phyloP scores from a whole-genome alignment of 257 asterid species.

The Scutellaria baicalensis region DNA sequence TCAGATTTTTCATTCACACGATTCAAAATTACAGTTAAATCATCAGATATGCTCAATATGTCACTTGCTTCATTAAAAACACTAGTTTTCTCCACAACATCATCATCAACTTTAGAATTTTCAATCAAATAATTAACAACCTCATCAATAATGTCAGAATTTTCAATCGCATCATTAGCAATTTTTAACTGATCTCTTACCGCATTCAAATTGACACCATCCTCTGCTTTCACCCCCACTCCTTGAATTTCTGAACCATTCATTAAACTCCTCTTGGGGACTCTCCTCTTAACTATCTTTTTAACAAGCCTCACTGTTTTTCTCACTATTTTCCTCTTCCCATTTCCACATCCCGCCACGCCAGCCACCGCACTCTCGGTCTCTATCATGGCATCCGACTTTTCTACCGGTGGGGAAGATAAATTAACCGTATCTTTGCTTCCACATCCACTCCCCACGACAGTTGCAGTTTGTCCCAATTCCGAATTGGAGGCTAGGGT shows the following conservation, averaged over 20 bases:
- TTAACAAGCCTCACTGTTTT: conserved; percentile 48
- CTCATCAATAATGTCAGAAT: conserved; percentile 8
- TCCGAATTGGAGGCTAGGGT: conserved; percentile 17
- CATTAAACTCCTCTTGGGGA: conserved; percentile 36
- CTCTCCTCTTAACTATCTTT: conserved; percentile 58
- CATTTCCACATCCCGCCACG: conserved; percentile 22
- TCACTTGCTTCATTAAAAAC: conserved; percentile 5
- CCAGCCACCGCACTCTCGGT: conserved; percentile 9
- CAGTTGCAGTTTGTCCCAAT: conserved; percentile 3
- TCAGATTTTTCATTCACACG: neutral
- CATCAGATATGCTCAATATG: neutral
- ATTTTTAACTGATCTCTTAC: neutral
- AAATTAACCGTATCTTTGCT: neutral
- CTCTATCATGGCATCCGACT: neutral
- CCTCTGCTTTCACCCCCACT: conserved; percentile 6
- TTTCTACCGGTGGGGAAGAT: neutral
- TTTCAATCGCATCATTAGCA: neutral
- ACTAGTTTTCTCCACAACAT: neutral
- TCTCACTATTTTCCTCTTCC: conserved; percentile 41
- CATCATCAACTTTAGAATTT: conserved; percentile 11
- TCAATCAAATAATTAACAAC: neutral
- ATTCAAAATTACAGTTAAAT: neutral
- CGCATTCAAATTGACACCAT: neutral
- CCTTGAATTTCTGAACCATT: conserved; percentile 10
- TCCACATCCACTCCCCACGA: neutral